These are phyloP conservation scores for Ogataea hybrid DNA, from an alignment of 1,139 yeast genomes.

Conservation along the genomic window DNA sequence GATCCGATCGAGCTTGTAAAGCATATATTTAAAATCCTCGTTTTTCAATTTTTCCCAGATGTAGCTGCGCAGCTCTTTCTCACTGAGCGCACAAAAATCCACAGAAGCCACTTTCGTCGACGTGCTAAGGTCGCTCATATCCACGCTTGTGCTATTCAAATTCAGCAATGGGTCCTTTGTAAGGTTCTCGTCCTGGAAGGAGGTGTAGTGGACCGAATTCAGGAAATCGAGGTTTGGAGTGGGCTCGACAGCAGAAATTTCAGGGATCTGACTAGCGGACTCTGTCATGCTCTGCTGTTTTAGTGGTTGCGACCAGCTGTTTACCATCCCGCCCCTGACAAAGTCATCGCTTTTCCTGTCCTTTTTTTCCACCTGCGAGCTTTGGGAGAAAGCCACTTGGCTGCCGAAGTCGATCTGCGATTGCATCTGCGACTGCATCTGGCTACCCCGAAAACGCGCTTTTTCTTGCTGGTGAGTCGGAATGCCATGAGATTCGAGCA, in stretches of 20 bases:
- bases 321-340: neutral
- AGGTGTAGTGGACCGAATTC: conserved; percentile 4
- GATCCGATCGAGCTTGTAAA: conserved; percentile 11
- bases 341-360: neutral
- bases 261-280: conserved; percentile 1
- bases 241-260: neutral
- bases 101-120: conserved; percentile 5
- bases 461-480: conserved; percentile 12
- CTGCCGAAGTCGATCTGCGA: conserved; percentile 5
- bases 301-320: conserved; percentile 5
- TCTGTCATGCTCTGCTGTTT: neutral
- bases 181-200: conserved; percentile 5
- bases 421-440: neutral
- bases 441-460: conserved; percentile 1
- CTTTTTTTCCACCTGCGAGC: conserved; percentile 4
- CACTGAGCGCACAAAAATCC: conserved; percentile 10
- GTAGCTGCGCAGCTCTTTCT: conserved; percentile 13
- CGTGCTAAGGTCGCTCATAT: conserved; percentile 7
- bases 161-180: conserved; percentile 1
- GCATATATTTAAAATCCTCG: conserved; percentile 16
- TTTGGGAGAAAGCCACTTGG: conserved; percentile 7
- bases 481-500: conserved; percentile 16
- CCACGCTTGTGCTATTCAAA: conserved; percentile 5
- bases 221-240: conserved; percentile 6
- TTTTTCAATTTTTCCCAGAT: conserved; percentile 14